A percentile compares a stretch with the other conserved stretches of the same genome.
Conservation (phyloP, 73 alveolate genomes). For the Blepharisma stoltei region DNA sequence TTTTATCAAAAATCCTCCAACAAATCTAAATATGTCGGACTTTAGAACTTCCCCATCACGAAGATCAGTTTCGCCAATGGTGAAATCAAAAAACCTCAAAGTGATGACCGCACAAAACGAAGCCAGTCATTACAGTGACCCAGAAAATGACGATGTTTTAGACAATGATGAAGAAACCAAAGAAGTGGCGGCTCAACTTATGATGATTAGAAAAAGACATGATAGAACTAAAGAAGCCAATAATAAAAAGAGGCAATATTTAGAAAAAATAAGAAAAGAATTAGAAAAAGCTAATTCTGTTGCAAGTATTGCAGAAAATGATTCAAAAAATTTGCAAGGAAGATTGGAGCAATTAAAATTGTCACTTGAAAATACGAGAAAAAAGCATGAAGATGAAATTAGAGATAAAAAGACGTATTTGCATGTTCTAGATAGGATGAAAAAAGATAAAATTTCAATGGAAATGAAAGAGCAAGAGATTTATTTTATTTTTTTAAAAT, state of each 20-base stretch:
- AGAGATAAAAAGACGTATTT: conserved; percentile 39
- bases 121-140: too few species aligned
- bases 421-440: conserved; percentile 66
- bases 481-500: too few species aligned
- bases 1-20: too few species aligned
- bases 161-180: conserved; percentile 3
- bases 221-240: neutral
- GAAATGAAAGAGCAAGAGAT: conserved; percentile 39
- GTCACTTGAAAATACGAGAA: conserved; percentile 30
- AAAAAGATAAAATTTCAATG: conserved; percentile 59
- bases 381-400: conserved; percentile 43
- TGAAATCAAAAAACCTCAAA: neutral
- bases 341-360: conserved; percentile 32
- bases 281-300: neutral
- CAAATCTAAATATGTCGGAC: too few species aligned
- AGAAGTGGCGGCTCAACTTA: conserved; percentile 1
- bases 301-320: neutral
- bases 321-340: neutral
- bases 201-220: conserved; percentile 1
- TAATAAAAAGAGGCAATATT: conserved; percentile 8
- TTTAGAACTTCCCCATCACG: neutral
- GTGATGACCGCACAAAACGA: too few species aligned
- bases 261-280: neutral
- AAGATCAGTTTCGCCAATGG: conserved; percentile 2
- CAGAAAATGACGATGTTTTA: neutral